Base-by-base conservation (phyloP, 306 rosid species). In the Inga laurina region DNA sequence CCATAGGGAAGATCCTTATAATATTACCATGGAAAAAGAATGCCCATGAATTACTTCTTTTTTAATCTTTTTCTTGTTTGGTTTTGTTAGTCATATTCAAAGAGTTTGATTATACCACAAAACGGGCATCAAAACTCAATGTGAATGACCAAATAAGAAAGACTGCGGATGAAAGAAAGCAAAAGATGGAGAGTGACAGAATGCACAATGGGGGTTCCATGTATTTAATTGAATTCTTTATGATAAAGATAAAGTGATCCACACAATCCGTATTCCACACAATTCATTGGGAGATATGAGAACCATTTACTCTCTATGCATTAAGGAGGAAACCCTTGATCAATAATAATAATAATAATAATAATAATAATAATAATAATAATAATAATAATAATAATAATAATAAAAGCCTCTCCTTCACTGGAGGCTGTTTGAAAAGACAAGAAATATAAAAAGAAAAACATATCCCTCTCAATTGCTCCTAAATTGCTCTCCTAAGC, bases 151-250 rank as follows among this genome's bases (percentile, higher is more conserved):
- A 44, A 7, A 44, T 44, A 44, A 44, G 4, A 44, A 41, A 8
- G 10, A 44, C 10, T 2, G 12, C 4, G 48, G 48, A 44, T 44
- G 10, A 59, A 19, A n/a, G 11, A 59, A 10, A 59, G 30, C 66
- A 8, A 22, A 2, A 22, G 10, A 59, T 9, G 32, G 34, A 59
- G 14, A 8, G 22, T 54, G 61, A 19, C 22, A 19, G 7, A 54
- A 54, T 18, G 9, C 22, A 70, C 81, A 84, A 87, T 10, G 34
- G 59, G 59, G 41, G 41, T 37, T 37, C 41, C 41, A 37, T 37
- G 13, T 78, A 61, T 81, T 84, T 81, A 61, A 75, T 81, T 45
- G 56, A 11, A 67, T 81, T 45, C 66, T 68, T 83, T 24, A 61
- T 11, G 41, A 54, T 44, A 39, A 72, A 83, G 27, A 70, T 32